Percentiles rank a stretch among this genome's conserved stretches.
Evolutionary conservation across 73 alveolate genomes (phyloP).

Genomic region (Effrenium voratum): DNA sequence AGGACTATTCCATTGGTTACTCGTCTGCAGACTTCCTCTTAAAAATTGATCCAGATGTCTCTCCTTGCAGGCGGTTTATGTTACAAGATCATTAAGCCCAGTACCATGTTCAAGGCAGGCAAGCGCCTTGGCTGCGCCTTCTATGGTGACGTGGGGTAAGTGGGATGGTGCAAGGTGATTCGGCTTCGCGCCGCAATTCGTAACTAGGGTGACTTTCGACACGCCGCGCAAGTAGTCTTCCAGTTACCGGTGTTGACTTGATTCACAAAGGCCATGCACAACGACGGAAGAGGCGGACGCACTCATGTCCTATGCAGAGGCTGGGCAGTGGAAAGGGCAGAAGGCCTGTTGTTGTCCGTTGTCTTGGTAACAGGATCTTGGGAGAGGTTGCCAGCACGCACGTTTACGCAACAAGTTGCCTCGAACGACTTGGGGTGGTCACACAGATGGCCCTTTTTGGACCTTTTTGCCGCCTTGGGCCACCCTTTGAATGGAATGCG

Average conservation of each 20-base stretch:
- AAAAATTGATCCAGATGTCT: neutral
- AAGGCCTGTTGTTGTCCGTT: too few species aligned
- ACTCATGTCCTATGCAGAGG: constrained; percentile 86
- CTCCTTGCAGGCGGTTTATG: constrained; percentile 34
- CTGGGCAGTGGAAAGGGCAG: neutral
- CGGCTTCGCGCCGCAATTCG: neutral
- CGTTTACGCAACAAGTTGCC: too few species aligned
- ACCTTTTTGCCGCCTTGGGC: too few species aligned
- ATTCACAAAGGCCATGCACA: constrained; percentile 13
- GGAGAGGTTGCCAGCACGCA: too few species aligned
- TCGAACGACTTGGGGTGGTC: too few species aligned
- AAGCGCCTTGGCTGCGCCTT: neutral
- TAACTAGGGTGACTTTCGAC: neutral
- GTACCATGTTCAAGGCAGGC: constrained; percentile 78
- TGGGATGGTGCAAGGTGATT: neutral
- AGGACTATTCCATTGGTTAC: constrained; percentile 51
- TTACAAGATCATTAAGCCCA: constrained; percentile 33
- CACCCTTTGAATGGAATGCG: too few species aligned
- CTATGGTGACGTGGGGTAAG: neutral
- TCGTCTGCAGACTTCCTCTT: neutral
- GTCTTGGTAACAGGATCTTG: too few species aligned
- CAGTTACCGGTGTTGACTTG: neutral
- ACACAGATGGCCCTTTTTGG: too few species aligned
- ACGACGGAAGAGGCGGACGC: constrained; percentile 53
- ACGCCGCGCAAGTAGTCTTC: too few species aligned